Evolutionary conservation across 2,329 filamentous ascomycete species (phyloP).

Genomic region (Rhexocercosporidium sp.): DNA sequence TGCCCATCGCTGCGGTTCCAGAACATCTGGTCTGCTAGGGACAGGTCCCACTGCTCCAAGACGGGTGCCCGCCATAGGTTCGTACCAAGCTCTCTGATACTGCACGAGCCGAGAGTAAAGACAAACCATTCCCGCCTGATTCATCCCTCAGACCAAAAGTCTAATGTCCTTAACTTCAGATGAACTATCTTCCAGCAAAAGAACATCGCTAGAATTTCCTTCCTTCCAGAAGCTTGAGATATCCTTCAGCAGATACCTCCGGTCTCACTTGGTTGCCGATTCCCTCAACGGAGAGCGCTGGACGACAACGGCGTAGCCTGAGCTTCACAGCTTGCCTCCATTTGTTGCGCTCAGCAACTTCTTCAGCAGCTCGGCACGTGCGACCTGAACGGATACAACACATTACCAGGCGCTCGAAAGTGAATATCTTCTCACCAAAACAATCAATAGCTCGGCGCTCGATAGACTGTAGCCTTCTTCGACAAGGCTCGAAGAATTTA

Average conservation of each 20-base stretch:
- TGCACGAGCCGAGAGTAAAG: constrained; percentile 38
- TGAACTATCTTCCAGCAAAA: constrained; percentile 31
- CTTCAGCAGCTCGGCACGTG: not conserved
- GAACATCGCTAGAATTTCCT: constrained; percentile 34
- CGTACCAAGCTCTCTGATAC: constrained; percentile 41
- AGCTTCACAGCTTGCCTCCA: not conserved
- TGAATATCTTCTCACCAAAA: not conserved
- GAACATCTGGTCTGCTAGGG: constrained; percentile 35
- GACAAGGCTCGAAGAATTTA: not conserved
- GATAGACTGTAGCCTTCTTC: not conserved
- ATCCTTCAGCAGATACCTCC: constrained; percentile 28
- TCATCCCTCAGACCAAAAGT: constrained; percentile 33
- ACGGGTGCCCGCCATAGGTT: constrained; percentile 45
- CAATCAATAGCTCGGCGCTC: not conserved
- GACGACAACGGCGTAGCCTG: not conserved
- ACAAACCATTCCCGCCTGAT: constrained; percentile 40
- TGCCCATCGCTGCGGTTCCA: constrained; percentile 37
- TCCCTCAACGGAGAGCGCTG: constrained; percentile 18
- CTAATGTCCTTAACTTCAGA: constrained; percentile 38
- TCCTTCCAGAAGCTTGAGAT: constrained; percentile 39
- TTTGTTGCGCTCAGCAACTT: not conserved
- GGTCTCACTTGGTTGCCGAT: constrained; percentile 33
- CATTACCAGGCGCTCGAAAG: not conserved
- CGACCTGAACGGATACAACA: not conserved
- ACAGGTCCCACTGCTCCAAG: constrained; percentile 36